phyloP scores from a whole-genome alignment of 108 stramenopile species.

The Nitzschia sp. region DNA sequence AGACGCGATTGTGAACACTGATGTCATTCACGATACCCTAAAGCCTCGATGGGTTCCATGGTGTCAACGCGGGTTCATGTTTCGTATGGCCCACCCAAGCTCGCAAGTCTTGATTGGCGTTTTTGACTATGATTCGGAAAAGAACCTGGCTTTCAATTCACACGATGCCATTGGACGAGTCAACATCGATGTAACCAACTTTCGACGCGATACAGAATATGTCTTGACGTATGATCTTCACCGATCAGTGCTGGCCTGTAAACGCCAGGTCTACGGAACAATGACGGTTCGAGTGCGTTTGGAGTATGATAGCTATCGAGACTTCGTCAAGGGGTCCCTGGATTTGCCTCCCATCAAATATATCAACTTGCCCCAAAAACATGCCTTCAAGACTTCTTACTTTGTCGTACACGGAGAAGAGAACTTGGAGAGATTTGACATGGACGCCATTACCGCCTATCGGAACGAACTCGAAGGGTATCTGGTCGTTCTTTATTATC shows the following conservation, averaged over 20 bases:
- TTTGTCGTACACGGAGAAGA: constrained; percentile 49
- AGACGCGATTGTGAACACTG: constrained; percentile 62
- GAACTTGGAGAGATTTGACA: constrained; percentile 34
- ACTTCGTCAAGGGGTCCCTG: constrained; percentile 28
- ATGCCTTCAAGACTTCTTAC: constrained; percentile 46
- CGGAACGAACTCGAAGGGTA: constrained; percentile 28
- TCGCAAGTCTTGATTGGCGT: constrained; percentile 68
- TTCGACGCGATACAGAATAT: constrained; percentile 47
- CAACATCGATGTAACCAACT: constrained; percentile 58
- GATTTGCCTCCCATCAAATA: constrained; percentile 37
- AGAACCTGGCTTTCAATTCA: constrained; percentile 9
- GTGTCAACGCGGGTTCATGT: constrained; percentile 63
- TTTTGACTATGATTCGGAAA: constrained; percentile 60
- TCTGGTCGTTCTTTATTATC: constrained; percentile 29
- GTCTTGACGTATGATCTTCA: constrained; percentile 44
- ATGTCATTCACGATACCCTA: constrained; percentile 54
- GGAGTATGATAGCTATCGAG: constrained; percentile 46
- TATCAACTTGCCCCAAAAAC: constrained; percentile 45
- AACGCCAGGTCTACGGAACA: constrained; percentile 22
- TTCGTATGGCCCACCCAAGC: constrained; percentile 52
- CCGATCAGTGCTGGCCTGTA: constrained; percentile 18
- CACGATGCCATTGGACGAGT: constrained; percentile 57
- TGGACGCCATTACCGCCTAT: constrained; percentile 26
- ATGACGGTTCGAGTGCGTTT: constrained; percentile 42
- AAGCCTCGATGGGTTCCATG: constrained; percentile 70